Percentiles rank a stretch among this genome's conserved stretches.
These are phyloP conservation scores for Thuidium tamariscinum DNA, from an alignment of 225 moss, liverwort and hornwort species.

Conservation along the genomic window DNA sequence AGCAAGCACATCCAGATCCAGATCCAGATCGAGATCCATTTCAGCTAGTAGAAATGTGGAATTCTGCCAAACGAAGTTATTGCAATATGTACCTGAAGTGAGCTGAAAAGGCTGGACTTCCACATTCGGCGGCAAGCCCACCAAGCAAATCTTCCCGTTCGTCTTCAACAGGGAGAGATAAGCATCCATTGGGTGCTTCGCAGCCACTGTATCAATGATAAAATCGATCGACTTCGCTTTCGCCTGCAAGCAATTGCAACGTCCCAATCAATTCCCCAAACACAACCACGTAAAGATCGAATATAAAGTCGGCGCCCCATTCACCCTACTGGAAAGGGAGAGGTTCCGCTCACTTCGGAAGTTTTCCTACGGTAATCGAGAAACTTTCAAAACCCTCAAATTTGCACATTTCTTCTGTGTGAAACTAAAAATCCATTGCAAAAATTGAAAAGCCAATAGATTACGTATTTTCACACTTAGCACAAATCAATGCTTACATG, in stretches of 20 bases:
- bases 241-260: neutral
- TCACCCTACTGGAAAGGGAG: neutral
- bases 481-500: neutral
- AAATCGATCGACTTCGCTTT: slow-evolving; percentile 40
- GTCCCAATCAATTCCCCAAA: neutral
- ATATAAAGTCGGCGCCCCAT: no score
- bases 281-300: neutral
- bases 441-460: neutral
- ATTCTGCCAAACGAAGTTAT: no score
- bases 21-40: neutral
- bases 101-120: slow-evolving; percentile 1
- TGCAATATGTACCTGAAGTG: neutral
- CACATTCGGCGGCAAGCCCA: slow-evolving; percentile 27
- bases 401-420: no score
- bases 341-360: neutral
- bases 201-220: slow-evolving; percentile 53
- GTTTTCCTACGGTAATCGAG: no score
- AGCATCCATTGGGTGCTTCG: slow-evolving; percentile 10
- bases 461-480: neutral
- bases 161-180: slow-evolving; percentile 28
- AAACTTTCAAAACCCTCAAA: neutral
- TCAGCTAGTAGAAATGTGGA: no score
- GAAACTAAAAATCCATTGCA: neutral
- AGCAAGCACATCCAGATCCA: neutral
- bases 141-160: slow-evolving; percentile 43